Evolutionary conservation across 176 grass and related monocot species (phyloP).

Genomic region (Oryza coarctata): DNA sequence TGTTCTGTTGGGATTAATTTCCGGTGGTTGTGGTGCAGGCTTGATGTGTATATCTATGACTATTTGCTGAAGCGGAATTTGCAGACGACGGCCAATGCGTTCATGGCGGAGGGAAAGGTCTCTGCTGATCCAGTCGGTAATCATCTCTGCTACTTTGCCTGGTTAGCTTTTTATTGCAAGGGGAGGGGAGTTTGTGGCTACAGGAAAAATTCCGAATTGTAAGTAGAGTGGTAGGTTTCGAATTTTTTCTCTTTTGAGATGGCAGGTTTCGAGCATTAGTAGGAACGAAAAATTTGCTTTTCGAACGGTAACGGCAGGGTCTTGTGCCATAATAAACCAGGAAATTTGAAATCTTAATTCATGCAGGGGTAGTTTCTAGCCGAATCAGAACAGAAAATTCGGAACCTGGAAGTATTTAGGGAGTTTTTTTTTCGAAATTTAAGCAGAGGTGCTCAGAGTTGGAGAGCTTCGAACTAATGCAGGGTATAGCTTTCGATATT

Average conservation of each 20-base stretch:
- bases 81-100: slow-evolving; percentile 88
- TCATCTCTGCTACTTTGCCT: slow-evolving; percentile 4
- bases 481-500: background rate
- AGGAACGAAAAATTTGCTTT: background rate
- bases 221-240: background rate
- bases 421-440: background rate
- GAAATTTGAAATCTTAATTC: background rate
- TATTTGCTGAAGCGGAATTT: slow-evolving; percentile 90
- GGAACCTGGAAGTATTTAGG: background rate
- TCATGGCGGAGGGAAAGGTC: slow-evolving; percentile 95
- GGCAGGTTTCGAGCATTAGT: background rate
- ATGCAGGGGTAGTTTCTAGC: no score
- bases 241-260: background rate
- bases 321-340: background rate
- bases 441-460: background rate
- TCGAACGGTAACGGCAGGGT: background rate
- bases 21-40: slow-evolving; percentile 48
- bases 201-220: slow-evolving; percentile 31
- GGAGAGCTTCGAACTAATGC: background rate
- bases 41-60: slow-evolving; percentile 99
- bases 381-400: background rate
- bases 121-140: slow-evolving; percentile 95
- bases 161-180: background rate
- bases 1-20: slow-evolving; percentile 12
- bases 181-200: background rate